Evolutionary conservation across 805 yeast genomes (phyloP).

Genomic region (Yamadazyma olivae): DNA sequence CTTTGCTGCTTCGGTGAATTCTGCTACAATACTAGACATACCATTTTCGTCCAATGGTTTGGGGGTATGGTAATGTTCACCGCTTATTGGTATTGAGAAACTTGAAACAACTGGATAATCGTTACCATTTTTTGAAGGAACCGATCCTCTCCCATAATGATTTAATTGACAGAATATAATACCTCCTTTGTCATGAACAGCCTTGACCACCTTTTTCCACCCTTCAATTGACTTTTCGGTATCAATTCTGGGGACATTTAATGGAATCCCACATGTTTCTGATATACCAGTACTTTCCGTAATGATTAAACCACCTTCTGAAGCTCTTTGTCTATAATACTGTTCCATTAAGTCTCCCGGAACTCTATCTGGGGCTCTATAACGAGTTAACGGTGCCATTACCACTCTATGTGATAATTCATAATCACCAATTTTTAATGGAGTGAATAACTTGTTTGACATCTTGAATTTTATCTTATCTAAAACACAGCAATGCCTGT

Average conservation of each 20-base stretch:
- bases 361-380: slow-evolving; percentile 9
- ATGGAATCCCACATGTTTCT: slow-evolving; percentile 34
- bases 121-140: slow-evolving; percentile 8
- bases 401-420: slow-evolving; percentile 9
- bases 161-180: slow-evolving; percentile 49
- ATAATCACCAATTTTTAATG: slow-evolving; percentile 7
- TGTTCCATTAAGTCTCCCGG: slow-evolving; percentile 14
- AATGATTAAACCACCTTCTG: slow-evolving; percentile 29
- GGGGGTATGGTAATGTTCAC: slow-evolving; percentile 2
- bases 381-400: slow-evolving; percentile 13
- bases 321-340: slow-evolving; percentile 29
- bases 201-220: slow-evolving; percentile 47
- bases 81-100: slow-evolving; percentile 1
- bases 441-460: slow-evolving; percentile 5
- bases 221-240: slow-evolving; percentile 44
- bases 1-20: slow-evolving; percentile 16
- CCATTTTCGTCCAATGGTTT: slow-evolving; percentile 14
- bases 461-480: too few relatives aligned
- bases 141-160: slow-evolving; percentile 45
- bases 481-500: too few relatives aligned
- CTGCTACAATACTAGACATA: slow-evolving; percentile 16
- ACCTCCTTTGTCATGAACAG: slow-evolving; percentile 43
- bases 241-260: slow-evolving; percentile 48
- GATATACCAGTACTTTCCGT: slow-evolving; percentile 33
- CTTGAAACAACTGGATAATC: slow-evolving; percentile 4